Base-by-base conservation (phyloP, 768 basidiomycete species). In the Krasilnikovozyma curviuscula region DNA sequence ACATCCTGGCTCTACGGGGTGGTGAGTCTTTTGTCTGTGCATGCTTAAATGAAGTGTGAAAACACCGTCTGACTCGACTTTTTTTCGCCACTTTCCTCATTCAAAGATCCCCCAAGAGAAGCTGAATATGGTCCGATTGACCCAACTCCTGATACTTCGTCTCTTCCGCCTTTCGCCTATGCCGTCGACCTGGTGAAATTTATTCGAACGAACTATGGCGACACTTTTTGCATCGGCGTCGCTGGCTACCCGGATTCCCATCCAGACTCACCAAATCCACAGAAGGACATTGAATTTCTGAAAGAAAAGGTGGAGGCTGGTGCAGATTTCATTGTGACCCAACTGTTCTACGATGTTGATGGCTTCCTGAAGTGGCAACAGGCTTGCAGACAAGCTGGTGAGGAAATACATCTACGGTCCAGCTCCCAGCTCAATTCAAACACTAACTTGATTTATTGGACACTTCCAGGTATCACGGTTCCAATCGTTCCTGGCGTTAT, bases 401-500 rank as follows among this genome's bases (percentile, higher is more conserved):
- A 32, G n/a, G n/a, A n/a, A n/a, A n/a, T n/a, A n/a, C n/a, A n/a
- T n/a, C n/a, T n/a, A n/a, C n/a, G n/a, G n/a, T n/a, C n/a, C n/a
- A n/a, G 72, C 62, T 39, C 28, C 19, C 9, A 23, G 27, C 40
- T 14, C 32, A 29, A 19, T 45, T 37, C 21, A 18, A 28, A n/a
- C 5, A 18, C 29, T 49, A 7, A 33, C 18, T 38, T 30, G 28
- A 5, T 14, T 18, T 57, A 14, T 49, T 41, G 27, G 18, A 14
- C 28, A 30, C 14, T 18, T 48, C 18, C 58, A 89, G 93, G 89
- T 28, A 86, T 98, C 59, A 72, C 65, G 0, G 74, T 88, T 1
- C 91, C 93, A 1, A 76, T 98, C 55, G 79, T 98, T 52, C 86
- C 93, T 8, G 86, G 89, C 10, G 76, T 97, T 46, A 93, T 97